Percentiles rank a stretch among this genome's conserved stretches.
Evolutionary conservation across 2,329 filamentous ascomycete genomes (phyloP).

Genomic region (Nigrograna mackinnonii): DNA sequence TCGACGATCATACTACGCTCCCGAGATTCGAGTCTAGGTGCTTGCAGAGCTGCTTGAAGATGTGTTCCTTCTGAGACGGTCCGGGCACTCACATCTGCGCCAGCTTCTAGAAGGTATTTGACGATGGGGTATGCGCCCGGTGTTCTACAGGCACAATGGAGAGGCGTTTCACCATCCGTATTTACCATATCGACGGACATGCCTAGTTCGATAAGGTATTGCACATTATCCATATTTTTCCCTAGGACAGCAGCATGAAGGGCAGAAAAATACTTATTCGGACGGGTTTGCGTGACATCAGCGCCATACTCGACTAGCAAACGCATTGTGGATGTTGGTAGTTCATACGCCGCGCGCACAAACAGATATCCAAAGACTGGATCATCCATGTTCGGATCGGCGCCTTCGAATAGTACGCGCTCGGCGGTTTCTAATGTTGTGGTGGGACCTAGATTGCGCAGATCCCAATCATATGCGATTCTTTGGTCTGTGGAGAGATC

Average conservation of each 20-base stretch:
- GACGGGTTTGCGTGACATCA: conserved; percentile 23
- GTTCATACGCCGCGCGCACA: conserved; percentile 29
- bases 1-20: conserved; percentile 33
- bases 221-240: conserved; percentile 24
- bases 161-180: conserved; percentile 29
- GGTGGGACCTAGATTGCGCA: conserved; percentile 27
- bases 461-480: conserved; percentile 29
- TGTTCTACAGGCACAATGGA: conserved; percentile 33
- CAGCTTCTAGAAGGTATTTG: conserved; percentile 29
- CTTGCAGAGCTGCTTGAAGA: conserved; percentile 23
- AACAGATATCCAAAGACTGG: conserved; percentile 32
- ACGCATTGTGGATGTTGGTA: conserved; percentile 23
- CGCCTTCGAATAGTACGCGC: conserved; percentile 32
- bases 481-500: conserved; percentile 25
- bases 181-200: conserved; percentile 30
- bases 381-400: conserved; percentile 31
- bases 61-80: conserved; percentile 26
- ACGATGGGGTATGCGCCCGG: conserved; percentile 27
- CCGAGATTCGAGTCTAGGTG: conserved; percentile 20
- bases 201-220: conserved; percentile 28
- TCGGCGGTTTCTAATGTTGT: conserved; percentile 28
- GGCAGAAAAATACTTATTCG: conserved; percentile 22
- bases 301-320: conserved; percentile 34
- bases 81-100: conserved; percentile 33
- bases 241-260: conserved; percentile 34